Evolutionary conservation across 768 basidiomycete genomes (phyloP), one percentile per base, ranked within the genome.

Genomic region (Pisolithus orientalis): DNA sequence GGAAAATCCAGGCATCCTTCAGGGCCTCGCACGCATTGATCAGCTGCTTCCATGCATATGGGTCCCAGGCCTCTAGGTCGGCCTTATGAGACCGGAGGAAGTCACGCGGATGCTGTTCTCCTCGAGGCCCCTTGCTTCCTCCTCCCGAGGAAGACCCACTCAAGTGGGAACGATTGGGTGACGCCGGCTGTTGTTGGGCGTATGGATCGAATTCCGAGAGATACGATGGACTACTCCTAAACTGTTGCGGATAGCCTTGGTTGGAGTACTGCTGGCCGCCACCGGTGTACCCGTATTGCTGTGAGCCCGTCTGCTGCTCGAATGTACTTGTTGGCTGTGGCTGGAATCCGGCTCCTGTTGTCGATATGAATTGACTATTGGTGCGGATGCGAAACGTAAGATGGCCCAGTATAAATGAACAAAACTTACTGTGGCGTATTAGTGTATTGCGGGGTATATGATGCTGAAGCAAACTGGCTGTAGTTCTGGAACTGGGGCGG

Each of bases 61-160:
- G 37, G 58, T 89, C 84, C 87, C 87, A 90, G 6, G 77, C 70
- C 57, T 89, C 89, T 27, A 91, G 72, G 63, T 82, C 80, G 0
- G 71, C 61, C 57, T 89, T 90, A 65, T 89, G 79, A 3, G 67
- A 65, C 43, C 80, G 81, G 50, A 90, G 80, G 56, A 75, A 80
- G 43, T 87, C 80, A 39, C 85, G 79, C 0, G 89, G 89, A 58
- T 91, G 89, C 25, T 72, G 25, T 6, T 39, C 45, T 5, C 77
- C 69, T 7, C 75, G 67, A 2, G 68, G 64, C 6, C 57, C 58
- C 1, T 51, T 42, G 25, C 51, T 47, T 24, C 54, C 44, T 21
- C 21, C 21, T 21, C 21, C 21, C 21, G 21, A 21, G 5, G 50
- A 32, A n/a, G 47, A 45, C 34, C 28, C 43, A 25, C 38, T 6